Base-by-base conservation (phyloP, 768 basidiomycete genomes). In the Mycena maculata region DNA sequence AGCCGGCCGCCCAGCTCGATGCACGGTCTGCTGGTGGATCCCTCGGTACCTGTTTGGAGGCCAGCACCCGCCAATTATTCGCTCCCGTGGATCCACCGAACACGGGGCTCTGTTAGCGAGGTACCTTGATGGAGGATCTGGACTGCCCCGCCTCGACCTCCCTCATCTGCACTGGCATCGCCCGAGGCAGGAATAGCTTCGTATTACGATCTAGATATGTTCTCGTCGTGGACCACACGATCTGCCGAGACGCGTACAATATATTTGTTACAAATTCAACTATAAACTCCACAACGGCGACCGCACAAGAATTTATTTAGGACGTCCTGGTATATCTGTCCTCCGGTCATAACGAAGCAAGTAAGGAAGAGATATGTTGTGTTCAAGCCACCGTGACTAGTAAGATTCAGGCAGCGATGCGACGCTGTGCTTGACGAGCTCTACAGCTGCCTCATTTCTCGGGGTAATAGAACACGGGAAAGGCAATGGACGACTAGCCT, bases 401-500 rank as follows among this genome's bases (percentile, higher is more conserved):
- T 65, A 65, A 13, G 44, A 45, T 18, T 67, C 69, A 3, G 76
- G 75, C 27, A 79, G 60, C 36, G 74, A 72, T 38, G 80, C 77
- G 47, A 82, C 74, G 79, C 77, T 69, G 77, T 81, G 55, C 79
- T 80, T 83, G 71, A 42, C 50, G 11, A 57, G 44, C n/a, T 60
- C 66, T 41, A 64, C 67, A 12, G 42, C 60, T 1, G 49, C 56
- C 23, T 41, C 27, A 39, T 53, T 67, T 27, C 69, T 59, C n/a
- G 69, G 60, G 1, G 28, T 63, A 22, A 70, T 67, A 33, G 18
- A 30, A 23, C 69, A 70, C 9, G 60, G 54, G 45, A 67, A 70
- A 30, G 69, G 69, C 31, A 67, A 22, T 4, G 69, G 69, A 3
- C 65, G 65, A 67, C 69, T 67, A 1, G 69, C 69, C 60, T 65